Conservation (phyloP, 257 asterid genomes). For the Lycium barbarum region DNA sequence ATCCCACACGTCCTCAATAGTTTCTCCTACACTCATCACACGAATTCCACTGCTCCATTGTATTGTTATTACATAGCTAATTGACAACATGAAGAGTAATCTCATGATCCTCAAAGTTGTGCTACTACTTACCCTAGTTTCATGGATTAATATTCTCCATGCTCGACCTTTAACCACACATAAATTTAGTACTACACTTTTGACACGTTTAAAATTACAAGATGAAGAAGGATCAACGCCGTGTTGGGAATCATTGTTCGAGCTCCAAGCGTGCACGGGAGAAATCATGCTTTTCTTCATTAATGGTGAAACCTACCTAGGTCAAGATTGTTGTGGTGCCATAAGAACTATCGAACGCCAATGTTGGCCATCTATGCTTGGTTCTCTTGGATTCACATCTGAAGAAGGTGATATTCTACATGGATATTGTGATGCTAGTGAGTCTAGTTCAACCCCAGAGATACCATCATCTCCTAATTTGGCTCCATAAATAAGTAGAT, state of each 20-base stretch:
- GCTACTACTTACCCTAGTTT: constrained; percentile 4
- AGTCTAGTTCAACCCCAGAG: constrained; percentile 31
- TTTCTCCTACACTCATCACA: not conserved
- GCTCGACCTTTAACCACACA: constrained; percentile 18
- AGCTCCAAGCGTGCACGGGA: constrained; percentile 66
- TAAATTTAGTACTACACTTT: not conserved
- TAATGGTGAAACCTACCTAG: constrained; percentile 75
- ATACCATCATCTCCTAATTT: constrained; percentile 35
- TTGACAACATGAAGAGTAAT: not conserved
- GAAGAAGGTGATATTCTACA: constrained; percentile 60
- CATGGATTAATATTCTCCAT: constrained; percentile 24
- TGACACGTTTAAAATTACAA: constrained; percentile 41
- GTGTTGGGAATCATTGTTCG: constrained; percentile 64
- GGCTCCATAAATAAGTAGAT: constrained; percentile 11
- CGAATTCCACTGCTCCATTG: not conserved
- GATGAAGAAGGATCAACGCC: constrained; percentile 40
- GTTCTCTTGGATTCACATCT: constrained; percentile 61
- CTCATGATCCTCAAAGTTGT: not conserved
- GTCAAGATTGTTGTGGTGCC: constrained; percentile 68
- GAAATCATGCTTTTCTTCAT: constrained; percentile 70
- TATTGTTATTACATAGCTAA: not conserved
- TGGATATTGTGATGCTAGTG: constrained; percentile 70
- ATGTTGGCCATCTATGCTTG: constrained; percentile 76
- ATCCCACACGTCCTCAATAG: not conserved
- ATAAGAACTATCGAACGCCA: constrained; percentile 59